Percentiles rank a stretch among this genome's conserved stretches.
phyloP scores from a whole-genome alignment of 768 basidiomycete species.

The Mycena capillaripes region DNA sequence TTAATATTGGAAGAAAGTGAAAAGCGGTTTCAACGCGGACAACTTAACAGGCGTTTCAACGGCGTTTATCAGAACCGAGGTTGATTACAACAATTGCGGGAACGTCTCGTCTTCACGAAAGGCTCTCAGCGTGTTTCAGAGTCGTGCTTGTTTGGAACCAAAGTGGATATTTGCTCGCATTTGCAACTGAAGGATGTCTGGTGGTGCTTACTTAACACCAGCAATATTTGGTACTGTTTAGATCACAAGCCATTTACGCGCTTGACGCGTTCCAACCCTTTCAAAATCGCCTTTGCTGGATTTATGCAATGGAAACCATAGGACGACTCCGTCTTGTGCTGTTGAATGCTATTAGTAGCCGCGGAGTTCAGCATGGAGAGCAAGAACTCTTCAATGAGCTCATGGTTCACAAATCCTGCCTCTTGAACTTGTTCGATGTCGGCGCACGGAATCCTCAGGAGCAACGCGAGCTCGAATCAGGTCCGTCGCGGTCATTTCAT shows the following conservation, averaged over 20 bases:
- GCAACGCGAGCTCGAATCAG: slow-evolving; percentile 78
- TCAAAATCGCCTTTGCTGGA: neutral
- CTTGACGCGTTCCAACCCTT: slow-evolving; percentile 29
- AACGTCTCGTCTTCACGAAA: too few relatives aligned
- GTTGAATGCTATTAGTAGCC: slow-evolving; percentile 57
- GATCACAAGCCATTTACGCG: slow-evolving; percentile 15
- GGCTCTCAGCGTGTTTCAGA: too few relatives aligned
- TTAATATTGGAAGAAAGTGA: too few relatives aligned
- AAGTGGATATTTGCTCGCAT: too few relatives aligned
- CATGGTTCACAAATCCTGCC: slow-evolving; percentile 73
- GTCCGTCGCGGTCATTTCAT: slow-evolving; percentile 49
- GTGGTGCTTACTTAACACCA: too few relatives aligned
- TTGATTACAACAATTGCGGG: too few relatives aligned
- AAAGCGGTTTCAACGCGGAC: too few relatives aligned
- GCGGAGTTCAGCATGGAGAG: slow-evolving; percentile 65
- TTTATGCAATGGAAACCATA: slow-evolving; percentile 68
- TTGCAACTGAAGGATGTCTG: too few relatives aligned
- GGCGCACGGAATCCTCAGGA: slow-evolving; percentile 74
- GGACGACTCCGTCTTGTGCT: slow-evolving; percentile 69
- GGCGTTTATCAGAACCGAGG: too few relatives aligned
- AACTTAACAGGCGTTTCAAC: too few relatives aligned
- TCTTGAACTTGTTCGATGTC: slow-evolving; percentile 76
- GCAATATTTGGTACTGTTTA: neutral
- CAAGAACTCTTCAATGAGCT: slow-evolving; percentile 84
- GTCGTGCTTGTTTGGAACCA: too few relatives aligned